These are phyloP conservation scores for Lasiosphaeriaceae sp. DNA, from an alignment of 495 filamentous ascomycete species.

Conservation along the genomic window DNA sequence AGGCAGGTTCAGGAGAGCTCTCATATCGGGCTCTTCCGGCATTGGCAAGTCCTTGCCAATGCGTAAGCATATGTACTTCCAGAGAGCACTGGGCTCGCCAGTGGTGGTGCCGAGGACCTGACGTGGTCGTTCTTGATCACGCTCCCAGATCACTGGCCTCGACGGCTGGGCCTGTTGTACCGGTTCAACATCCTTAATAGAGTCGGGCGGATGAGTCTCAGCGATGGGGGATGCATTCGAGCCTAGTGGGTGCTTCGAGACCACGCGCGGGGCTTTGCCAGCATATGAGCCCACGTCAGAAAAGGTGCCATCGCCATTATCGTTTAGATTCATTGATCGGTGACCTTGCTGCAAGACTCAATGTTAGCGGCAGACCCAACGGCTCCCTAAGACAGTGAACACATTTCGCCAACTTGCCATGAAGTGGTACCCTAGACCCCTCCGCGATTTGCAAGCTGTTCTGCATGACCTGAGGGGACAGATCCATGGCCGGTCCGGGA, in stretches of 20 bases:
- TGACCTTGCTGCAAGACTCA: background rate
- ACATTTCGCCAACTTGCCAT: background rate
- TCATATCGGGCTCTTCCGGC: background rate
- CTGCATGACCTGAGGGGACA: slow-evolving; percentile 19
- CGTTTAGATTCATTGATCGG: background rate
- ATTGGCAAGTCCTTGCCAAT: background rate
- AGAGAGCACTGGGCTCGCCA: background rate
- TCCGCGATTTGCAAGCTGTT: background rate
- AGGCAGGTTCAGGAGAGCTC: background rate
- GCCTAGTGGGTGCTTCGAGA: slow-evolving; percentile 9
- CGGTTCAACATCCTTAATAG: no score
- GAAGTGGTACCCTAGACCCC: slow-evolving; percentile 10
- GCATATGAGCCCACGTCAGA: slow-evolving; percentile 8
- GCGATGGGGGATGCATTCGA: slow-evolving; percentile 2
- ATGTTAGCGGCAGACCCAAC: background rate
- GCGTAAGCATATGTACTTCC: background rate
- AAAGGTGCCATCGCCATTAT: slow-evolving; percentile 14
- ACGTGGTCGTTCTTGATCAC: no score
- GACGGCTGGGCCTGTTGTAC: no score
- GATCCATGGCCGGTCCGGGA: slow-evolving; percentile 8
- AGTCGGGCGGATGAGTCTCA: slow-evolving; percentile 2
- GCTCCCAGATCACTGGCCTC: no score
- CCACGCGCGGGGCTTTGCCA: slow-evolving; percentile 1
- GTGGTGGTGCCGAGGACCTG: no score
- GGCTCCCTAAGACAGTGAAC: background rate